Percentiles rank a stretch among this genome's conserved stretches.
Evolutionary conservation across 352 stramenopile species (phyloP).

Genomic region (Phytopythium kandeliae): DNA sequence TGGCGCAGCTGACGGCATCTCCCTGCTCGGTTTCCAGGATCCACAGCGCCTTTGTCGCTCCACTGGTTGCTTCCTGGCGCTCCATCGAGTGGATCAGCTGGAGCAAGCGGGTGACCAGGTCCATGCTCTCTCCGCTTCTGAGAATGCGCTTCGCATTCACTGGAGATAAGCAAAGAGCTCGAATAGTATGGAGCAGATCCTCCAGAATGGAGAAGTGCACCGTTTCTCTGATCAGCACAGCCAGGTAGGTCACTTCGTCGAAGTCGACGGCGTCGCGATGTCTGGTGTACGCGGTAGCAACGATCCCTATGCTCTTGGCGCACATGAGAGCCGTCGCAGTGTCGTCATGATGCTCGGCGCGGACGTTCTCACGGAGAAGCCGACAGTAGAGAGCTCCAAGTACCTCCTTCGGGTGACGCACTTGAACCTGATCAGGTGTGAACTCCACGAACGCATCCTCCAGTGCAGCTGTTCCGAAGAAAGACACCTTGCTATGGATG

Average conservation of each 20-base stretch:
- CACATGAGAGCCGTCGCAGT: slow-evolving; percentile 54
- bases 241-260: slow-evolving; percentile 67
- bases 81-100: slow-evolving; percentile 56
- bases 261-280: slow-evolving; percentile 35
- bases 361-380: slow-evolving; percentile 71
- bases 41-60: slow-evolving; percentile 36
- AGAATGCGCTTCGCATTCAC: slow-evolving; percentile 54
- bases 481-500: slow-evolving; percentile 39
- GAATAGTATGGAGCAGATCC: slow-evolving; percentile 43
- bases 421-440: slow-evolving; percentile 41
- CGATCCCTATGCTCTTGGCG: slow-evolving; percentile 56
- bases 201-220: slow-evolving; percentile 54
- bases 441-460: slow-evolving; percentile 57
- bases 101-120: slow-evolving; percentile 52
- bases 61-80: slow-evolving; percentile 15
- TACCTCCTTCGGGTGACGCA: slow-evolving; percentile 45
- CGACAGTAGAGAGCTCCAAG: slow-evolving; percentile 63
- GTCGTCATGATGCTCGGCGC: slow-evolving; percentile 62
- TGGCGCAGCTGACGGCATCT: slow-evolving; percentile 21
- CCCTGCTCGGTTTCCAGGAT: slow-evolving; percentile 29
- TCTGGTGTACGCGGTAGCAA: slow-evolving; percentile 43
- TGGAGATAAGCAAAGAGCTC: slow-evolving; percentile 40
- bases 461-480: slow-evolving; percentile 28
- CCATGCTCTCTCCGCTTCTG: slow-evolving; percentile 27
- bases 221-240: slow-evolving; percentile 58